Evolutionary conservation across 1,139 yeast genomes (phyloP).

Genomic region (Hyphopichia wangnamkhiaoensis): DNA sequence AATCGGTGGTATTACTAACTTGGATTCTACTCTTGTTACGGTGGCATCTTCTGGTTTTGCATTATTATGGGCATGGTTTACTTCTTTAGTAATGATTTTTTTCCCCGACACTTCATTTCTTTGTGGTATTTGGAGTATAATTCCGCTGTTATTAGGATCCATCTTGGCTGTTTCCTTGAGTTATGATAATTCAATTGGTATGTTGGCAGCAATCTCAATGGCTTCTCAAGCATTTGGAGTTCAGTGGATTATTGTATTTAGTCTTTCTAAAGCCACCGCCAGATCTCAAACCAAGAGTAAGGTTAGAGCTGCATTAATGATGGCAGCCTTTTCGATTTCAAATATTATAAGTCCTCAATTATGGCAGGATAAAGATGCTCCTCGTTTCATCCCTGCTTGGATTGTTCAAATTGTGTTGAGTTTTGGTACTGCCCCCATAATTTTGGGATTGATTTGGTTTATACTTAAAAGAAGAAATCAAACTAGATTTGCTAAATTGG

Average conservation of each 20-base stretch:
- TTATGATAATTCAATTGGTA: conserved; percentile 40
- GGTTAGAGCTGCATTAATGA: conserved; percentile 23
- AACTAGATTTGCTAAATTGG: conserved; percentile 11
- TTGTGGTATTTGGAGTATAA: conserved; percentile 22
- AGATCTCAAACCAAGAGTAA: conserved; percentile 27
- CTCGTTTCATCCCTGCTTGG: conserved; percentile 25
- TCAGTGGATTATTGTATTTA: conserved; percentile 22
- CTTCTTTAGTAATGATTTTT: conserved; percentile 23
- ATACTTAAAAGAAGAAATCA: conserved; percentile 17
- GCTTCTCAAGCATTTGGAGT: conserved; percentile 22
- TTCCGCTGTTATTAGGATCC: conserved; percentile 47
- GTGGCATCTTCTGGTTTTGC: conserved; percentile 53
- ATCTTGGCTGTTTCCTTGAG: conserved; percentile 45
- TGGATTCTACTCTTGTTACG: conserved; percentile 52
- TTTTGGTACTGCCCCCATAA: conserved; percentile 16
- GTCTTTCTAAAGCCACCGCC: conserved; percentile 24
- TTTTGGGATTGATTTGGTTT: conserved; percentile 15
- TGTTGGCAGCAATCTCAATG: conserved; percentile 32
- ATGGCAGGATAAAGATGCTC: conserved; percentile 23
- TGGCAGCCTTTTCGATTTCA: conserved; percentile 23
- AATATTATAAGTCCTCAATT: conserved; percentile 29
- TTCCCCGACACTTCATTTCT: conserved; percentile 19
- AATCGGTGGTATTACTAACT: conserved; percentile 41
- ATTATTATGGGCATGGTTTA: conserved; percentile 30
- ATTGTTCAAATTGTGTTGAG: conserved; percentile 20